Conservation (phyloP, 75 land plant species). For the Ceratopteris richardii region DNA sequence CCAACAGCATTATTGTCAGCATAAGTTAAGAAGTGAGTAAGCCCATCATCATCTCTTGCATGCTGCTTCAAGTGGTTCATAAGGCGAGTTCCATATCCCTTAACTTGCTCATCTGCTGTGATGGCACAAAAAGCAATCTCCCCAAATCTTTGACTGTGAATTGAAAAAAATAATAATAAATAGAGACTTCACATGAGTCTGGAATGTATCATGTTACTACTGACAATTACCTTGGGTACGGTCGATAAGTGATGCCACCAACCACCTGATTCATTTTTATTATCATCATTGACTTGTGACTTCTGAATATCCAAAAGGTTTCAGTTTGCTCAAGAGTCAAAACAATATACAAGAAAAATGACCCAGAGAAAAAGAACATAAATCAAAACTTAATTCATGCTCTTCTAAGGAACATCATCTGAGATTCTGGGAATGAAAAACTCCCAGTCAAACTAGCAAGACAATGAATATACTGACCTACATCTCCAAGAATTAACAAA, state of each 20-base stretch:
- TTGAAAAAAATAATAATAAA: neutral
- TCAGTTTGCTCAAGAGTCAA: neutral
- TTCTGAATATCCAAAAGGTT: slow-evolving; percentile 35
- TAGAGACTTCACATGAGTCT: too few relatives aligned
- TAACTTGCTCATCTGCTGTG: slow-evolving; percentile 99
- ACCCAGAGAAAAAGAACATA: neutral
- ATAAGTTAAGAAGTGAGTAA: slow-evolving; percentile 96
- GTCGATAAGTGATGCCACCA: slow-evolving; percentile 98
- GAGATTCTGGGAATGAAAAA: too few relatives aligned
- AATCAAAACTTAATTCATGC: too few relatives aligned
- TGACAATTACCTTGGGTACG: slow-evolving; percentile 75
- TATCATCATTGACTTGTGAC: slow-evolving; percentile 97
- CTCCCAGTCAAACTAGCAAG: too few relatives aligned
- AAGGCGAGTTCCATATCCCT: slow-evolving; percentile 96
- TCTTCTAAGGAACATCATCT: too few relatives aligned
- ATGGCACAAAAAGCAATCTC: slow-evolving; percentile 99
- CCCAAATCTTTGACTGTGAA: slow-evolving; percentile 93
- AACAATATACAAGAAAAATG: neutral
- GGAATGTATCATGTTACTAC: too few relatives aligned
- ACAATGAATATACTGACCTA: too few relatives aligned
- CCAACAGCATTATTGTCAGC: slow-evolving; percentile 99
- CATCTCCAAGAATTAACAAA: too few relatives aligned
- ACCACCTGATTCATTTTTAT: slow-evolving; percentile 81
- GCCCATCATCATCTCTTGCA: slow-evolving; percentile 94
- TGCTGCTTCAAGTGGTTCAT: slow-evolving; percentile 98